Conservation (phyloP, 257 asterid species). For the Solanum medicagineum region DNA sequence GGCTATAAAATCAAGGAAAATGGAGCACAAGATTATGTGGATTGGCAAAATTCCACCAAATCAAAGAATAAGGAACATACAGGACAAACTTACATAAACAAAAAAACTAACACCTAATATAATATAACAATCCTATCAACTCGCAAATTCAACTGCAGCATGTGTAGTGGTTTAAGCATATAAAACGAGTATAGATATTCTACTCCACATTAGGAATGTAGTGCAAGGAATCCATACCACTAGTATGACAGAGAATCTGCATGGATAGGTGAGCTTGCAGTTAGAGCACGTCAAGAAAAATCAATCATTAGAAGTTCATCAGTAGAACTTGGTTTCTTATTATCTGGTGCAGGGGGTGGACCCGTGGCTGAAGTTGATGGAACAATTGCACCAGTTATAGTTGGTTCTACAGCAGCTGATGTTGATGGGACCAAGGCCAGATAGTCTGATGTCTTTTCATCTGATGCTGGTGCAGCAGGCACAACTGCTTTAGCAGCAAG, state of each 20-base stretch:
- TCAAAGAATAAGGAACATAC: background rate
- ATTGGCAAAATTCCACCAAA: background rate
- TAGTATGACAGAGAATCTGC: background rate
- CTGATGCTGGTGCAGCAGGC: constrained; percentile 3
- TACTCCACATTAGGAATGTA: background rate
- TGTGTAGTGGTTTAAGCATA: background rate
- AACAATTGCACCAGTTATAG: constrained; percentile 13
- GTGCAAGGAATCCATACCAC: background rate
- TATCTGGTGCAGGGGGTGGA: constrained; percentile 10
- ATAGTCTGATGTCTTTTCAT: constrained; percentile 23
- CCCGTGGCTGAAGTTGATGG: constrained; percentile 13
- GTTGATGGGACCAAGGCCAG: constrained; percentile 19
- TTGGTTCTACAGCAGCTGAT: constrained; percentile 20
- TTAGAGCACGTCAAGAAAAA: constrained; percentile 38
- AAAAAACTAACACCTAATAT: background rate
- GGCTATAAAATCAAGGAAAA: background rate
- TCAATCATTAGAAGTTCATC: constrained; percentile 56
- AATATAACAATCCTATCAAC: background rate
- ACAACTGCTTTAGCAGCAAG: constrained; percentile 18
- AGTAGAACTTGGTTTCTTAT: constrained; percentile 26
- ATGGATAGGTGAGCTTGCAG: background rate
- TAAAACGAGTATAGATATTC: background rate
- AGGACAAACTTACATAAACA: background rate
- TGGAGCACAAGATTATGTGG: background rate
- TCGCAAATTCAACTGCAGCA: background rate